phyloP scores from a whole-genome alignment of 805 yeast species.

The Maudiozyma saulgeensis region DNA sequence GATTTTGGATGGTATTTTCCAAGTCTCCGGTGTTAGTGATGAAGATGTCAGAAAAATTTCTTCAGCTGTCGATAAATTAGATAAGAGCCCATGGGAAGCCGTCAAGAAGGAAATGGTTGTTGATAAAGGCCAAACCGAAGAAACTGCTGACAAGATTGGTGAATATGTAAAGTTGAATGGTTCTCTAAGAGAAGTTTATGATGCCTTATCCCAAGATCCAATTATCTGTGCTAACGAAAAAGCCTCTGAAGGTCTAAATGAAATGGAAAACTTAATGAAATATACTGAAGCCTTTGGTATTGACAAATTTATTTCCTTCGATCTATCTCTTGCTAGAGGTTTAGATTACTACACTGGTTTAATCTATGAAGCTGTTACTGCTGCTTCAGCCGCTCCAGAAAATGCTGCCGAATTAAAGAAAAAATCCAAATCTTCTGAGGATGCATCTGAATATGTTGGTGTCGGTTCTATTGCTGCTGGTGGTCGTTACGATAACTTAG shows the following conservation, averaged over 20 bases:
- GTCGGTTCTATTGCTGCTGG: constrained; percentile 99
- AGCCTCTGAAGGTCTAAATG: constrained; percentile 74
- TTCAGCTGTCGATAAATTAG: constrained; percentile 93
- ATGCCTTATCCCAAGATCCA: constrained; percentile 46
- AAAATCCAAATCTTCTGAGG: constrained; percentile 46
- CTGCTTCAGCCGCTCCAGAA: constrained; percentile 90
- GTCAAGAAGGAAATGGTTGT: constrained; percentile 87
- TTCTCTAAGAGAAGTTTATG: constrained; percentile 52
- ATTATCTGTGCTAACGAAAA: constrained; percentile 52
- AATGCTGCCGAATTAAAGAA: constrained; percentile 61
- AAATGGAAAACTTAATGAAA: constrained; percentile 63
- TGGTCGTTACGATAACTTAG: constrained; percentile 94
- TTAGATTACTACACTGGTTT: constrained; percentile 95
- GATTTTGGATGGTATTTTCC: constrained; percentile 89
- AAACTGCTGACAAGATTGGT: constrained; percentile 88
- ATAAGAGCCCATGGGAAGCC: constrained; percentile 90
- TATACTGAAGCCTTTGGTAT: constrained; percentile 81
- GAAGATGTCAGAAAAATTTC: constrained; percentile 91
- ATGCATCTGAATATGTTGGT: constrained; percentile 93
- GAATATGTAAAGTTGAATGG: constrained; percentile 84
- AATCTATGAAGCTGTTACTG: constrained; percentile 92
- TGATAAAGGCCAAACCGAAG: constrained; percentile 85
- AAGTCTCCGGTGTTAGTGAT: constrained; percentile 86
- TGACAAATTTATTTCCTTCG: constrained; percentile 62
- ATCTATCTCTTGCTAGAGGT: constrained; percentile 93